Evolutionary conservation across 2,329 filamentous ascomycete species (phyloP).

Genomic region (Colletotrichum sp.): DNA sequence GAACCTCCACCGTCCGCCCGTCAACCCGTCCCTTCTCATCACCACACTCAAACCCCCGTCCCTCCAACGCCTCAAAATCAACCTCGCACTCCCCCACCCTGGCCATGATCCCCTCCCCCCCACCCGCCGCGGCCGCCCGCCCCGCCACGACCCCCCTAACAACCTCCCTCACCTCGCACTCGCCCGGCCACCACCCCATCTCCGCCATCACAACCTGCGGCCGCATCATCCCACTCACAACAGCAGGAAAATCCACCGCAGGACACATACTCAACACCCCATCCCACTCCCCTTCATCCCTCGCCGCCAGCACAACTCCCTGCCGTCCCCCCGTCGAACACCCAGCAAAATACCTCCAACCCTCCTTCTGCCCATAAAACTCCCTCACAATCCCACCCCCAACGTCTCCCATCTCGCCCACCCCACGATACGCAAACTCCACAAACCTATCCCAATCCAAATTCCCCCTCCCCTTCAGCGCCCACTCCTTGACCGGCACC

Average conservation of each 20-base stretch:
- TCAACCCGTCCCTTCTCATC: slow-evolving; percentile 25
- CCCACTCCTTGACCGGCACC: slow-evolving; percentile 13
- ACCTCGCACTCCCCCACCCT: neutral
- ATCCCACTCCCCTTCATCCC: slow-evolving; percentile 61
- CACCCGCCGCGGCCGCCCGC: slow-evolving; percentile 53
- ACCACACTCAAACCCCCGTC: slow-evolving; percentile 6
- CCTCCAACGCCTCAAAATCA: slow-evolving; percentile 20
- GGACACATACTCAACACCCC: slow-evolving; percentile 57
- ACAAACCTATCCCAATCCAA: neutral
- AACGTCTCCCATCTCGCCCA: slow-evolving; percentile 41
- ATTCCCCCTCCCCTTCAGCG: slow-evolving; percentile 4
- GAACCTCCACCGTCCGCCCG: slow-evolving; percentile 7
- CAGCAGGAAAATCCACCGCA: slow-evolving; percentile 33
- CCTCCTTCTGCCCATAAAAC: slow-evolving; percentile 47
- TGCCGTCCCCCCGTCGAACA: slow-evolving; percentile 67
- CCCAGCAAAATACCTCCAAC: slow-evolving; percentile 57
- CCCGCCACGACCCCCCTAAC: slow-evolving; percentile 33
- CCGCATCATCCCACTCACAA: neutral
- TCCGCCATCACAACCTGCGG: neutral
- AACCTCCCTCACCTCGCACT: slow-evolving; percentile 34
- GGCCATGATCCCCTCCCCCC: slow-evolving; percentile 48
- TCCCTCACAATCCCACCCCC: slow-evolving; percentile 50
- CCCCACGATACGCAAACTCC: neutral
- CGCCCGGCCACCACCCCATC: neutral
- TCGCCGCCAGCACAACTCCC: slow-evolving; percentile 58